Evolutionary conservation across 306 rosid species (phyloP), one percentile per base, ranked within the genome.

Genomic region (Luffa acutangula): DNA sequence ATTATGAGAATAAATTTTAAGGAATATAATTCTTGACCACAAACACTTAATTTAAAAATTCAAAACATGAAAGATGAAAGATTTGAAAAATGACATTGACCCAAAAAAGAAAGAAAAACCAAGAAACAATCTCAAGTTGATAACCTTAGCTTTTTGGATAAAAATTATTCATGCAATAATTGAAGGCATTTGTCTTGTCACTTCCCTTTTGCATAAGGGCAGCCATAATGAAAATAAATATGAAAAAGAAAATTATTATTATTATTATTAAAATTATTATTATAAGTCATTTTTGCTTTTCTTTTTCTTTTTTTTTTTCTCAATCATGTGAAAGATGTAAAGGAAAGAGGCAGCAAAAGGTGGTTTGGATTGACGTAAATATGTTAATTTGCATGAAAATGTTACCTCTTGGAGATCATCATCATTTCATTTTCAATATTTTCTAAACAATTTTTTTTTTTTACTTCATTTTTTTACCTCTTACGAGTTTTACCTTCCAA

Each of bases 291-390:
- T 64, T 34, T 31, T 58, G 64, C 13, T 31, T 60, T 14, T 65
- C 42, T 9, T 9, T 10, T 31, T 21, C 3, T n/a, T 4, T 41
- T 9, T 25, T 3, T 12, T 48, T 73, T 73, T 73, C 5, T 48
- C 43, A 73, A 73, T 73, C 77, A 73, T 73, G 77, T 73, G 77
- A 73, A 73, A 73, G 43, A 31, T 49, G 77, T 73, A 73, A 73
- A 73, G 77, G 25, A 73, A 73, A 73, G 77, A 31, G 77, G 60
- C 13, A 73, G 60, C 59, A 73, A 73, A 73, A 49, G 77, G 59
- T 49, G 3, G 21, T 20, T 66, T 73, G 39, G 77, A 73, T 73
- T 73, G 77, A 73, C 60, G 77, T 73, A 73, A 73, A 73, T 31
- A 13, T 73, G 13, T 46, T 25, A 73, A 0, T 73, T 73, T 73